Conservation (phyloP, 257 asterid species). For the Phtheirospermum japonicum region DNA sequence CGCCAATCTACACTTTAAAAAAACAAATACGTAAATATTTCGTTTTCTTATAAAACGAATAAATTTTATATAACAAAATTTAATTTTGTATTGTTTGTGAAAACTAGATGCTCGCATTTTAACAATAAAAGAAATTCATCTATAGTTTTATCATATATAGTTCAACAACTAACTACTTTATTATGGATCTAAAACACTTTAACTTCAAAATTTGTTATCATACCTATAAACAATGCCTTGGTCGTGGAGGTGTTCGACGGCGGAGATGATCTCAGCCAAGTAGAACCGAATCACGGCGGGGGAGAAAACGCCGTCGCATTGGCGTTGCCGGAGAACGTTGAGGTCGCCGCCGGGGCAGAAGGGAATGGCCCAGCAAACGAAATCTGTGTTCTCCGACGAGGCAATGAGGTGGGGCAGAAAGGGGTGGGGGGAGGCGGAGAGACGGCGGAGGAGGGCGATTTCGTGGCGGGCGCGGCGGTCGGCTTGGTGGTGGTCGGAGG, state of each 20-base stretch:
- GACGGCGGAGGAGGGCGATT: slow-evolving; percentile 58
- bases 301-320: slow-evolving; percentile 65
- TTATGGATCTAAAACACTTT: no score
- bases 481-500: slow-evolving; percentile 33
- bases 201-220: slow-evolving; percentile 30
- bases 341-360: slow-evolving; percentile 89
- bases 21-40: no score
- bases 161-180: no score
- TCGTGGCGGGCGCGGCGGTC: slow-evolving; percentile 75
- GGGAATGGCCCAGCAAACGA: slow-evolving; percentile 65
- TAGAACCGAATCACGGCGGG: slow-evolving; percentile 65
- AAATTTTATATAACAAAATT: no score
- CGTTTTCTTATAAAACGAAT: no score
- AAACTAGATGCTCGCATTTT: no score
- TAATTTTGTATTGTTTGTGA: no score
- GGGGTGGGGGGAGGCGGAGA: slow-evolving; percentile 41
- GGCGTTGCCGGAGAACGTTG: slow-evolving; percentile 64
- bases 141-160: no score
- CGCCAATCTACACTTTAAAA: no score
- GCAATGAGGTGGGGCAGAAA: slow-evolving; percentile 69
- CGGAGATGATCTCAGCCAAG: slow-evolving; percentile 68
- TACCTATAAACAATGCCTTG: slow-evolving; percentile 72
- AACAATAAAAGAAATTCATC: no score
- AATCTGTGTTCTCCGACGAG: slow-evolving; percentile 41
- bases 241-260: slow-evolving; percentile 62